These are phyloP conservation scores for Solanum lycopersicoides DNA, from an alignment of 257 asterid species.

Conservation along the genomic window DNA sequence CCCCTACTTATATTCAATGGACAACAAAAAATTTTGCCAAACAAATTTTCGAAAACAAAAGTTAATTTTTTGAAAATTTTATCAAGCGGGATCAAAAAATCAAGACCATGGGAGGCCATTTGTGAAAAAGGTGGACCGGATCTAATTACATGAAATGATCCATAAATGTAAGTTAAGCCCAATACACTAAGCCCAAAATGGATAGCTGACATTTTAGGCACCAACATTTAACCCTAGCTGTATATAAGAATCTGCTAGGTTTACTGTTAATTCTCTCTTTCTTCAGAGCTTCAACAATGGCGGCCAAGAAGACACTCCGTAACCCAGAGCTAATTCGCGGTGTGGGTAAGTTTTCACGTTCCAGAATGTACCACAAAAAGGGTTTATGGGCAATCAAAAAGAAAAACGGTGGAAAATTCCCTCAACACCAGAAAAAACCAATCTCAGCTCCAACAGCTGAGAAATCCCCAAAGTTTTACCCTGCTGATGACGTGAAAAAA, in stretches of 20 bases:
- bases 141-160: background rate
- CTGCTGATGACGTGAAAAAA: constrained; percentile 44
- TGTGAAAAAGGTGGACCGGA: background rate
- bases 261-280: background rate
- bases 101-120: background rate
- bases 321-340: constrained; percentile 44
- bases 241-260: background rate
- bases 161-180: background rate
- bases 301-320: constrained; percentile 26
- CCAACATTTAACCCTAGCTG: background rate
- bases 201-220: background rate
- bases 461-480: constrained; percentile 42
- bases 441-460: constrained; percentile 7
- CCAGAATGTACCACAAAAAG: constrained; percentile 36
- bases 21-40: background rate
- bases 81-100: background rate
- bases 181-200: background rate
- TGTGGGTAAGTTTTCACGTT: constrained; percentile 23
- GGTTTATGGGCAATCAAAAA: constrained; percentile 48
- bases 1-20: too few relatives aligned
- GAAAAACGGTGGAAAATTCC: constrained; percentile 39
- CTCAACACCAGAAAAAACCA: constrained; percentile 20
- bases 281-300: constrained; percentile 16
- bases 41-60: background rate
- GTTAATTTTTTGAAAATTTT: too few relatives aligned